phyloP scores from a whole-genome alignment of 1,139 yeast species.

The Candida tetrigidarum region DNA sequence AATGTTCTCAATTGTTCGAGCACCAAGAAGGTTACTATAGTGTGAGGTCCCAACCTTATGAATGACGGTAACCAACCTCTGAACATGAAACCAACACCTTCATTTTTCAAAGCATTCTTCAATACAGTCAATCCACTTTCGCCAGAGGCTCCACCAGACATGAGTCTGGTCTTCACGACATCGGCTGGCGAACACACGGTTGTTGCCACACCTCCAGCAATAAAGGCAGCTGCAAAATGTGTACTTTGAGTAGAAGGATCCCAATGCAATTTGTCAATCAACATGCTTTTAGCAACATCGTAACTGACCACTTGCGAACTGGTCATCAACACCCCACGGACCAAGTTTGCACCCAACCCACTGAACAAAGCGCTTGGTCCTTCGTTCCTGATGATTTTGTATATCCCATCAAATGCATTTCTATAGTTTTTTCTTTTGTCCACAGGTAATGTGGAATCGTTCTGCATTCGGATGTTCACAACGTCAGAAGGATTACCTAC shows the following conservation, averaged over 20 bases:
- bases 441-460: constrained; percentile 71
- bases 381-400: constrained; percentile 64
- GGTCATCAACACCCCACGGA: constrained; percentile 86
- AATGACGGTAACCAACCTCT: constrained; percentile 93
- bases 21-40: constrained; percentile 82
- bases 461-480: constrained; percentile 90
- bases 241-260: constrained; percentile 69
- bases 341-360: constrained; percentile 78
- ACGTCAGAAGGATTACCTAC: constrained; percentile 91
- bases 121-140: constrained; percentile 58
- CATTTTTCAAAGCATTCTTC: constrained; percentile 59
- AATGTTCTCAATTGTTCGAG: constrained; percentile 74
- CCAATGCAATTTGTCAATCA: constrained; percentile 54
- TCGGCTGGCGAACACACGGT: constrained; percentile 94
- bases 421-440: constrained; percentile 73
- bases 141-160: constrained; percentile 41
- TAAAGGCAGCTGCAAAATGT: constrained; percentile 74
- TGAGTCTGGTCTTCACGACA: constrained; percentile 85
- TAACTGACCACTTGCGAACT: constrained; percentile 91
- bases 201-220: constrained; percentile 87
- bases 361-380: constrained; percentile 64
- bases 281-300: constrained; percentile 68
- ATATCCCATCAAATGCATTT: constrained; percentile 79
- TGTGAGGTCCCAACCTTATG: constrained; percentile 86
- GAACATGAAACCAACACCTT: constrained; percentile 80